Evolutionary conservation across 148 eudicot genomes (phyloP), one percentile per base, ranked within the genome.

Genomic region (Chenopodium quinoa): DNA sequence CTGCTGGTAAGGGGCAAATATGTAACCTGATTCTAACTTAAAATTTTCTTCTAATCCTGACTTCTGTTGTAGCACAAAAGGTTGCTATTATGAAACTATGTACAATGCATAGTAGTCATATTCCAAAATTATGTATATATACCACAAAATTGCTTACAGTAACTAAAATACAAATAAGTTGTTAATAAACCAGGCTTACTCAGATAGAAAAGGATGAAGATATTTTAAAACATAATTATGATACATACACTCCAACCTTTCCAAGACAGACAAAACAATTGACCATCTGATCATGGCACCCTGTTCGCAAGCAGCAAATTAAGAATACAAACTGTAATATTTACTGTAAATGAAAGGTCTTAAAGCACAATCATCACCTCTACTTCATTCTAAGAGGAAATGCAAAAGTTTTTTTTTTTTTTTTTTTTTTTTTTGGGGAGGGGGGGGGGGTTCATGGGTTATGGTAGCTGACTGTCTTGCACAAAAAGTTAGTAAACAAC

Each of bases 21-120:
- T 62, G 52, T 76, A 48, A 70, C 73, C 75, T 20, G 34, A 50
- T 25, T 66, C 63, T 70, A 68, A 58, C 71, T 79, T 50, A 44
- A 25, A 69, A 46, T 66, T 81, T 8, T 29, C 23, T 52, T 52
- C 17, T 52, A 9, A 13, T 65, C 74, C 37, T 14, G 74, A 48
- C 37, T 64, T 29, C 40, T 23, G 25, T 7, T 17, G 47, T 68
- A n/a, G 64, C 58, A 78, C 16, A 31, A 78, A 78, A 37, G 13
- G 31, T n/a, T n/a, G 6, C 56, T 44, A 44, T 72, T 72, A 10
- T 2, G 48, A 62, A n/a, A 62, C 66, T 62, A 62, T 22, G 25
- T 62, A 62, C 0, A 62, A 62, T 23, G 12, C 66, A 20, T 62
- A 62, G 22, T 20, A 62, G 7, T 62, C 66, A 62, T 7, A 62